phyloP scores from a whole-genome alignment of 106 monocot genomes.

The Apostasia shenzhenica region DNA sequence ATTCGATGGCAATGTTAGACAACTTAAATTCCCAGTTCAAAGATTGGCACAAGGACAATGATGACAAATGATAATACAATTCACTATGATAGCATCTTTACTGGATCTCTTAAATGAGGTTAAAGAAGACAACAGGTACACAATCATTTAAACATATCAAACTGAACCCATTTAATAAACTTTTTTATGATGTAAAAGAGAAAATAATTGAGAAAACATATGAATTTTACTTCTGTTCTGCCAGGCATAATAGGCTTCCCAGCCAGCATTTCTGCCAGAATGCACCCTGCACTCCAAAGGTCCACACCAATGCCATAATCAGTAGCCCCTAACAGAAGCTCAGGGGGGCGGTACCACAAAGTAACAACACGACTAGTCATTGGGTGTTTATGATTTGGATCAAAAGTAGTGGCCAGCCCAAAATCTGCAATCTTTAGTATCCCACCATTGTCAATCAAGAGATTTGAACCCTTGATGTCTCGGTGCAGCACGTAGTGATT shows the following conservation, averaged over 20 bases:
- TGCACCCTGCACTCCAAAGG: conserved; percentile 61
- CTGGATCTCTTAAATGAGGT: too few species aligned
- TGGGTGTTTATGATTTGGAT: conserved; percentile 43
- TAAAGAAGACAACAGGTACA: too few species aligned
- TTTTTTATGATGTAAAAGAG: too few species aligned
- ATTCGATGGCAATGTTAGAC: too few species aligned
- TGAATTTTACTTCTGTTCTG: conserved; percentile 40
- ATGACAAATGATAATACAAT: too few species aligned
- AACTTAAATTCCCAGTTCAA: too few species aligned
- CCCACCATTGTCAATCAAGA: conserved; percentile 47
- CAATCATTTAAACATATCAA: too few species aligned
- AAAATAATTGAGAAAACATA: too few species aligned
- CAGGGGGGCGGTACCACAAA: conserved; percentile 56
- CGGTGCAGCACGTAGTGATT: conserved; percentile 39
- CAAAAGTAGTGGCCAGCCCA: conserved; percentile 44
- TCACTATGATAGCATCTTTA: too few species aligned
- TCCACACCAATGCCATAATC: conserved; percentile 55
- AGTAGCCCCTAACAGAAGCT: conserved; percentile 49
- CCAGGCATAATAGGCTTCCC: conserved; percentile 71
- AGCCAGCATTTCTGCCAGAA: conserved; percentile 45
- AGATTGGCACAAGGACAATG: too few species aligned
- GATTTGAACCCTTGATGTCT: conserved; percentile 63
- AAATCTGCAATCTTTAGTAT: conserved; percentile 58
- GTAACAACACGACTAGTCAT: conserved; percentile 68
- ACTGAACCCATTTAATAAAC: too few species aligned